Conservation (phyloP, 2,329 filamentous ascomycete species). For the Ciborinia camelliae region DNA sequence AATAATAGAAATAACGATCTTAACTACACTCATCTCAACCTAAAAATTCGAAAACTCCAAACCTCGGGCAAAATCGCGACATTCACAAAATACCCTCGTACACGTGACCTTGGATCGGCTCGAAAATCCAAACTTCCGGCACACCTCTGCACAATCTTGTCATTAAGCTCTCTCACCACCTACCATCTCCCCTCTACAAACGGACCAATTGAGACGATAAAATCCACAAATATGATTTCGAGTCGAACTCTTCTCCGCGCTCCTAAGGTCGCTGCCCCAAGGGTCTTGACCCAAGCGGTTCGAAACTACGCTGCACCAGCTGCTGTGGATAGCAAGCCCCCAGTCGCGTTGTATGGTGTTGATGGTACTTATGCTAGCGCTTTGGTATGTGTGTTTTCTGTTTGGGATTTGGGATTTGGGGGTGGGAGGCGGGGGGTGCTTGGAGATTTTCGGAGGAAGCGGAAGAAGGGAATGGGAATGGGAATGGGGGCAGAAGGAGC, state of each 20-base stretch:
- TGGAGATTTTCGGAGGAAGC: constrained; percentile 17
- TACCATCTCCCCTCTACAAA: constrained; percentile 29
- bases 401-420: neutral
- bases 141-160: constrained; percentile 15
- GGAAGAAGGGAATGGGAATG: neutral
- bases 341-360: constrained; percentile 87
- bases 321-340: constrained; percentile 69
- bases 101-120: constrained; percentile 9
- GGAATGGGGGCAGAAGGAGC: too few species aligned
- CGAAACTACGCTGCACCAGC: constrained; percentile 71
- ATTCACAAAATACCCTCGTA: neutral
- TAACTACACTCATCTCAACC: neutral
- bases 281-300: constrained; percentile 49
- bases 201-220: constrained; percentile 31
- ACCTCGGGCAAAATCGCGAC: constrained; percentile 2
- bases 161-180: constrained; percentile 14
- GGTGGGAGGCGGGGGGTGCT: neutral
- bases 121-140: constrained; percentile 20
- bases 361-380: constrained; percentile 98
- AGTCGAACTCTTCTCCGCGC: constrained; percentile 36
- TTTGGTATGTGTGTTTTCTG: constrained; percentile 66
- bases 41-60: neutral
- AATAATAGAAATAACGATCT: neutral
- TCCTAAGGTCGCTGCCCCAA: constrained; percentile 32
- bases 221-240: constrained; percentile 35